Conservation (phyloP, 768 basidiomycete species). For the Tricholoma sp. region DNA sequence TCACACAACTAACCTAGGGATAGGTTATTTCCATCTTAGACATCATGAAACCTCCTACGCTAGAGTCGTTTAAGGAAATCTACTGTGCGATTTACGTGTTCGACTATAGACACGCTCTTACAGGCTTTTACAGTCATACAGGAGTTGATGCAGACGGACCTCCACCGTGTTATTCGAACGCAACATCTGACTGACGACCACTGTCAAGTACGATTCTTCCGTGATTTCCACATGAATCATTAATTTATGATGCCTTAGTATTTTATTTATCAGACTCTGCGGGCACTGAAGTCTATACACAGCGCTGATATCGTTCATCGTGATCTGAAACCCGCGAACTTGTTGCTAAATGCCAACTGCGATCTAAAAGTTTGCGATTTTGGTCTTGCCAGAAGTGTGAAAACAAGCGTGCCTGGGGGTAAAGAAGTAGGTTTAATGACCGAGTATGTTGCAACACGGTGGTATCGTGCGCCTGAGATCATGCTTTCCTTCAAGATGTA, state of each 20-base stretch:
- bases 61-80: constrained; percentile 82
- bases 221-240: background rate
- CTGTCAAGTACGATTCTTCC: constrained; percentile 49
- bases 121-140: constrained; percentile 53
- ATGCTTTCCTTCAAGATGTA: constrained; percentile 99
- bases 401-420: constrained; percentile 78
- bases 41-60: constrained; percentile 74
- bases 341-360: constrained; percentile 93
- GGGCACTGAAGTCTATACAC: constrained; percentile 93
- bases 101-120: constrained; percentile 6
- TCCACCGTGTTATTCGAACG: constrained; percentile 88
- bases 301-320: constrained; percentile 95
- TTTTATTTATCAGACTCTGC: constrained; percentile 90
- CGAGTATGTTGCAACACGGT: constrained; percentile 96
- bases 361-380: constrained; percentile 96
- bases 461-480: constrained; percentile 99
- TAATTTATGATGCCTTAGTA: constrained; percentile 43
- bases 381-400: constrained; percentile 84
- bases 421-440: constrained; percentile 90
- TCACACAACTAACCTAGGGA: background rate
- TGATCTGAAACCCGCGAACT: constrained; percentile 95
- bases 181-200: constrained; percentile 91
- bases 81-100: constrained; percentile 50
- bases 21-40: constrained; percentile 92
- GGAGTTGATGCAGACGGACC: constrained; percentile 86